A percentile compares a stretch with the other conserved stretches of the same genome.
These are phyloP conservation scores for Lachancea meyersii DNA, from an alignment of 805 yeast genomes.

Conservation along the genomic window DNA sequence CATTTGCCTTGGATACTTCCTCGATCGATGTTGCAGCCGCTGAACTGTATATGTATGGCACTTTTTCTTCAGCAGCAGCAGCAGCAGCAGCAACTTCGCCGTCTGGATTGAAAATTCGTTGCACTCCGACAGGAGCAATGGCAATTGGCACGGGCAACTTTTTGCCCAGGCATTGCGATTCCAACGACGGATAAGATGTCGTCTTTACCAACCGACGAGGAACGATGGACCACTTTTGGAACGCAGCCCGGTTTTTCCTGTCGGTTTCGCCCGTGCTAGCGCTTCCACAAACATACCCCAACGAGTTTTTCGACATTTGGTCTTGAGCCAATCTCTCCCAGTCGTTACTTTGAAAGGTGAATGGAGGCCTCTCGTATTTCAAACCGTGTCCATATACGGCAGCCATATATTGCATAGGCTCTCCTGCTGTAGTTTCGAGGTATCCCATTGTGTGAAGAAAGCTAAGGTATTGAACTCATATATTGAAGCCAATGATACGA, in stretches of 20 bases:
- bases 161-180: slow-evolving; percentile 16
- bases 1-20: slow-evolving; percentile 8
- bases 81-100: slow-evolving; percentile 24
- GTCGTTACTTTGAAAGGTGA: slow-evolving; percentile 12
- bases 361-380: slow-evolving; percentile 14
- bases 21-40: slow-evolving; percentile 14
- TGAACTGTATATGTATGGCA: slow-evolving; percentile 25
- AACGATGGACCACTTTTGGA: slow-evolving; percentile 13
- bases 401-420: slow-evolving; percentile 14
- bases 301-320: slow-evolving; percentile 13
- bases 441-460: slow-evolving; percentile 8
- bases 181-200: slow-evolving; percentile 9
- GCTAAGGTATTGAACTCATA: too few relatives aligned
- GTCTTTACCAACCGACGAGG: slow-evolving; percentile 14
- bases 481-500: too few relatives aligned
- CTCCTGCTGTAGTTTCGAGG: slow-evolving; percentile 11
- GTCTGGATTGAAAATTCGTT: slow-evolving; percentile 19
- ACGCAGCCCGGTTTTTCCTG: slow-evolving; percentile 12
- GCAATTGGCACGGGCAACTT: slow-evolving; percentile 19
- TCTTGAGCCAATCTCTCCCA: slow-evolving; percentile 14
- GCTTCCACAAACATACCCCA: slow-evolving; percentile 15
- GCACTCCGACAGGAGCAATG: slow-evolving; percentile 27
- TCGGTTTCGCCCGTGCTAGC: slow-evolving; percentile 15
- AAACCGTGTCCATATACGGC: slow-evolving; percentile 14
- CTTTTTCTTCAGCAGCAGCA: slow-evolving; percentile 21